Evolutionary conservation across 768 basidiomycete genomes (phyloP).

Genomic region (Rhizopogon vinicolor): DNA sequence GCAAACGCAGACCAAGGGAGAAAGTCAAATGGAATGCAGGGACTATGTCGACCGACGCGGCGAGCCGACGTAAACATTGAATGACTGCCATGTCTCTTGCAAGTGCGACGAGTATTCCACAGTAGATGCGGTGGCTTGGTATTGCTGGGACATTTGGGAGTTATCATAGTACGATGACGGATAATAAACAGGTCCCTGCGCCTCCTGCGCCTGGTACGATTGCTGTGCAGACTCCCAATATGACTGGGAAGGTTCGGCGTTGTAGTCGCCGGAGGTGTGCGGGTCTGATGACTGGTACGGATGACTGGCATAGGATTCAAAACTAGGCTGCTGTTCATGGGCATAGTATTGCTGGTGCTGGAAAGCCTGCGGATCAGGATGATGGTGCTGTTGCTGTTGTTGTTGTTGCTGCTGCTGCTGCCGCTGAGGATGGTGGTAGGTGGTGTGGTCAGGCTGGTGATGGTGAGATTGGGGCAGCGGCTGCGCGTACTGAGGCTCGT

Average conservation of each 20-base stretch:
- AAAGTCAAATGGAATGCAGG: neutral
- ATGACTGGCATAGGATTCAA: neutral
- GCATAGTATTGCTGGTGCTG: slow-evolving; percentile 5
- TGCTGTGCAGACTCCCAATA: slow-evolving; percentile 11
- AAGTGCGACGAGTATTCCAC: slow-evolving; percentile 45
- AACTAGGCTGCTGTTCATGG: slow-evolving; percentile 7
- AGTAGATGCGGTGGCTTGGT: slow-evolving; percentile 15
- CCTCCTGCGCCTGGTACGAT: slow-evolving; percentile 1
- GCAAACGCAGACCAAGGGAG: neutral
- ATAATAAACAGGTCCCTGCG: slow-evolving; percentile 1
- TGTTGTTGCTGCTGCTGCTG: slow-evolving; percentile 15
- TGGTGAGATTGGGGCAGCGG: slow-evolving; percentile 9
- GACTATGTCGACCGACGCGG: slow-evolving; percentile 4
- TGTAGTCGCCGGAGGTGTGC: neutral
- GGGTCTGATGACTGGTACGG: slow-evolving; percentile 4
- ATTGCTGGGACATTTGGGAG: slow-evolving; percentile 10
- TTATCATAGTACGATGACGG: slow-evolving; percentile 1
- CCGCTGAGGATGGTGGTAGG: slow-evolving; percentile 9
- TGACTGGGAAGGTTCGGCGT: slow-evolving; percentile 1
- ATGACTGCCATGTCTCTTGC: slow-evolving; percentile 69
- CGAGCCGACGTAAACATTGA: slow-evolving; percentile 50
- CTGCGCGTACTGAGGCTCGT: slow-evolving; percentile 10
- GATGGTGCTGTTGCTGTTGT: slow-evolving; percentile 19
- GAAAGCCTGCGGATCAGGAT: slow-evolving; percentile 1
- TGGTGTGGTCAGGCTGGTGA: slow-evolving; percentile 9